These are phyloP conservation scores for Coccomyxa subellipsoidea DNA, from an alignment of 163 green algal species.

Conservation along the genomic window DNA sequence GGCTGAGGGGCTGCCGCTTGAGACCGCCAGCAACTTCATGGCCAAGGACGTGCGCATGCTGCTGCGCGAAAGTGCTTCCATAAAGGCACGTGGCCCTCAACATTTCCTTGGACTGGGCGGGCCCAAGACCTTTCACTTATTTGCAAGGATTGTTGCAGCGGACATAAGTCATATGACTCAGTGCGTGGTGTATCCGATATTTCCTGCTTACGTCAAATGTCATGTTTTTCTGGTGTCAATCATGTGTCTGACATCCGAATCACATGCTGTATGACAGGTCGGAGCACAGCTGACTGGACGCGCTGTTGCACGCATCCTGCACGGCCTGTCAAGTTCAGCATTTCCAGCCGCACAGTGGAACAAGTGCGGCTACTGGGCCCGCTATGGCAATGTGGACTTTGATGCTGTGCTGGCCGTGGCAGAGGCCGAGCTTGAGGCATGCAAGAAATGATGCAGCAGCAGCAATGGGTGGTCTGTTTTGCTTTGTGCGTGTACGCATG, in stretches of 20 bases:
- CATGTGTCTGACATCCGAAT: no score
- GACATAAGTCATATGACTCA: no score
- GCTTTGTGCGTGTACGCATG: no score
- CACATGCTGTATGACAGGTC: neutral
- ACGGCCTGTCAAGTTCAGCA: slow-evolving; percentile 60
- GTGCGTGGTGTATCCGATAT: no score
- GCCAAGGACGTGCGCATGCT: slow-evolving; percentile 27
- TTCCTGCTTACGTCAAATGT: no score
- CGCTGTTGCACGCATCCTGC: slow-evolving; percentile 62
- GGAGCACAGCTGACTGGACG: slow-evolving; percentile 22
- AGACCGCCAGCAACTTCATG: neutral
- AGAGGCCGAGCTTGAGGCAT: neutral
- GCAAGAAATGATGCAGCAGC: neutral
- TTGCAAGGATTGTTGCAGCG: no score
- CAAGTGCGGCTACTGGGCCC: slow-evolving; percentile 52
- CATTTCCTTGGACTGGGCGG: neutral
- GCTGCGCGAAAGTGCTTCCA: slow-evolving; percentile 12
- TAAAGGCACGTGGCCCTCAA: neutral
- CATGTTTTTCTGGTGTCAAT: no score
- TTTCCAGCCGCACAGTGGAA: slow-evolving; percentile 55
- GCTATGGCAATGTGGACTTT: slow-evolving; percentile 48
- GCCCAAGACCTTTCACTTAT: no score
- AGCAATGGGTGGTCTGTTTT: no score
- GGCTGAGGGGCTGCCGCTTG: neutral
- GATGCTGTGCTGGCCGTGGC: slow-evolving; percentile 1